Conservation (phyloP, 176 grass and related monocot genomes). For the Microstegium vimineum region DNA sequence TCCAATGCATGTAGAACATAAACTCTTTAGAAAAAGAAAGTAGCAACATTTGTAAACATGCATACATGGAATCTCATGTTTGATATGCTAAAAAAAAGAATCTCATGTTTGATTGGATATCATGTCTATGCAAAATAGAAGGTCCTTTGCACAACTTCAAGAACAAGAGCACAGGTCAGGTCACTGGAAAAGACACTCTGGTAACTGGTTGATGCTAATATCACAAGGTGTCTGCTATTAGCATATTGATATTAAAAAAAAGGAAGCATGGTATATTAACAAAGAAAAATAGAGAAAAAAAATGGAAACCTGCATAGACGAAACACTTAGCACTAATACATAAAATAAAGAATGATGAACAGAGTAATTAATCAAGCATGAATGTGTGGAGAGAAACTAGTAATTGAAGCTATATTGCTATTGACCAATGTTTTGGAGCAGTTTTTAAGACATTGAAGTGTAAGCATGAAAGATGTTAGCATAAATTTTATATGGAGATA, state of each 20-base stretch:
- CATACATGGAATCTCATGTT: not conserved
- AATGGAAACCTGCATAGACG: not conserved
- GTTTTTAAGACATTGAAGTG: not conserved
- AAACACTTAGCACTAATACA: not conserved
- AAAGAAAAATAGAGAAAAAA: not conserved
- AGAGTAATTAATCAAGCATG: not conserved
- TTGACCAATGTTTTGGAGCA: not conserved
- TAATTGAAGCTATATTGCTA: not conserved
- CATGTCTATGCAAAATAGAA: not conserved
- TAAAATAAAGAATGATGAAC: not conserved
- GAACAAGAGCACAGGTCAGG: not conserved
- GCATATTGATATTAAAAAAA: not conserved
- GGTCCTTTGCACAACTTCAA: not conserved
- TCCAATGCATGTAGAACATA: conserved; percentile 11
- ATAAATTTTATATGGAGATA: not conserved
- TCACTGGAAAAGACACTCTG: not conserved
- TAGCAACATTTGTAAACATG: not conserved
- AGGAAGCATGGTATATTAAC: not conserved
- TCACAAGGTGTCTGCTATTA: not conserved
- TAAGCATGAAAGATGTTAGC: not conserved
- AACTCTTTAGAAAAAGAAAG: not conserved
- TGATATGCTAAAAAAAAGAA: too few relatives aligned
- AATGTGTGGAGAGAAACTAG: not conserved
- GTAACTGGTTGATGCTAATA: not conserved
- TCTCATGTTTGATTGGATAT: not conserved